These are phyloP conservation scores for Amanita inopinata DNA, from an alignment of 768 basidiomycete species.

Conservation along the genomic window DNA sequence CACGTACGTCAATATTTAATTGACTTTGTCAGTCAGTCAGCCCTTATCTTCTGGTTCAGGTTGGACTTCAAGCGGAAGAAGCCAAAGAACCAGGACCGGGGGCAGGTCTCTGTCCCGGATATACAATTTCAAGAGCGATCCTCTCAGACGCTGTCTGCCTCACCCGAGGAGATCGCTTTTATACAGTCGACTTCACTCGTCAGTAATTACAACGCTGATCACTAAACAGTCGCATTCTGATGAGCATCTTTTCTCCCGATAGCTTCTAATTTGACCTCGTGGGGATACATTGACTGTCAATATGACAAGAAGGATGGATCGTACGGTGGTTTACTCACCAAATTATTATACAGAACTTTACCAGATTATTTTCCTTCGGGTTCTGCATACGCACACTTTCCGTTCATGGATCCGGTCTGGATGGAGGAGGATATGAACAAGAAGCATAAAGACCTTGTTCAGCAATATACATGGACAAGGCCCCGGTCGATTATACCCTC, in stretches of 20 bases:
- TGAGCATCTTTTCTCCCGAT: not conserved
- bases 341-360: conserved; percentile 61
- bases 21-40: not conserved
- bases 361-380: conserved; percentile 58
- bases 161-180: conserved; percentile 70
- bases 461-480: conserved; percentile 51
- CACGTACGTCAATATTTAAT: conserved; percentile 35
- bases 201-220: conserved; percentile 17
- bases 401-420: conserved; percentile 55
- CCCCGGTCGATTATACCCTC: conserved; percentile 25
- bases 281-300: conserved; percentile 72
- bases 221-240: not conserved
- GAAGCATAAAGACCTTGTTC: conserved; percentile 19
- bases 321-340: conserved; percentile 66
- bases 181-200: conserved; percentile 74
- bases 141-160: conserved; percentile 70
- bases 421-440: conserved; percentile 33
- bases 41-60: conserved; percentile 20
- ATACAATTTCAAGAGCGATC: conserved; percentile 80
- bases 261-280: conserved; percentile 69
- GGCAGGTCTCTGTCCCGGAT: conserved; percentile 73
- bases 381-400: conserved; percentile 71
- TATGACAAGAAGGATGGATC: conserved; percentile 57
- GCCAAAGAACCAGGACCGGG: conserved; percentile 55
- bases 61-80: conserved; percentile 66